These are phyloP conservation scores for Saccharomycopsis synnaedendra DNA, from an alignment of 805 yeast species.

Conservation along the genomic window DNA sequence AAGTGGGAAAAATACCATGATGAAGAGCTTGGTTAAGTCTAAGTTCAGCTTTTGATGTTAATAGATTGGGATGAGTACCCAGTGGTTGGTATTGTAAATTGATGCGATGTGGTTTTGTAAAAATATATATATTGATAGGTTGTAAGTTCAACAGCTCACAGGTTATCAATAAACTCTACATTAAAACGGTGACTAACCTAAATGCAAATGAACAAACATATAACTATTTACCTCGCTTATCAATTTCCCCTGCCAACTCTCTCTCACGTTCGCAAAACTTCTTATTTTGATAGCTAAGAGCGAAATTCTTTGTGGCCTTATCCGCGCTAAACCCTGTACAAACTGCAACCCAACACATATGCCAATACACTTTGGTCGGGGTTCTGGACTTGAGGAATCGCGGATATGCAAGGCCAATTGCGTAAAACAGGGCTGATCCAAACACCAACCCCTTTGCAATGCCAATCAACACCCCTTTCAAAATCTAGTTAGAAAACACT, in stretches of 20 bases:
- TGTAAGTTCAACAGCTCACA: not conserved
- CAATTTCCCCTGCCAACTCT: conserved; percentile 28
- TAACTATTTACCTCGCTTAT: not conserved
- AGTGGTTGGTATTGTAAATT: not conserved
- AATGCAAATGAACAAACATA: too few relatives aligned
- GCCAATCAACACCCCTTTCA: conserved; percentile 29
- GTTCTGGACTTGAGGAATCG: conserved; percentile 27
- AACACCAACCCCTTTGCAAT: conserved; percentile 31
- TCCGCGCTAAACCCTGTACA: conserved; percentile 33
- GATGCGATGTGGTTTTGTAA: not conserved
- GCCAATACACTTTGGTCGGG: conserved; percentile 31
- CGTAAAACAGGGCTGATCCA: conserved; percentile 25
- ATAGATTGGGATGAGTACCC: not conserved
- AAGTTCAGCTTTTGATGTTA: conserved; percentile 24
- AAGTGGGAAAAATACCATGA: conserved; percentile 36
- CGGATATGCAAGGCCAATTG: conserved; percentile 25
- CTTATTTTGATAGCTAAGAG: conserved; percentile 25
- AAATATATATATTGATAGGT: not conserved
- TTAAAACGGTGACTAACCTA: too few relatives aligned
- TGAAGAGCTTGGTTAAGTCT: conserved; percentile 39
- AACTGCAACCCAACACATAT: conserved; percentile 30
- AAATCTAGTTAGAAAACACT: conserved; percentile 19
- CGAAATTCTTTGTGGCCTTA: conserved; percentile 19
- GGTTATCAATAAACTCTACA: too few relatives aligned
- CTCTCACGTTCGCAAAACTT: conserved; percentile 32